Evolutionary conservation across 2,329 filamentous ascomycete genomes (phyloP), one percentile per base, ranked within the genome.

Genomic region (Curvularia sp.): DNA sequence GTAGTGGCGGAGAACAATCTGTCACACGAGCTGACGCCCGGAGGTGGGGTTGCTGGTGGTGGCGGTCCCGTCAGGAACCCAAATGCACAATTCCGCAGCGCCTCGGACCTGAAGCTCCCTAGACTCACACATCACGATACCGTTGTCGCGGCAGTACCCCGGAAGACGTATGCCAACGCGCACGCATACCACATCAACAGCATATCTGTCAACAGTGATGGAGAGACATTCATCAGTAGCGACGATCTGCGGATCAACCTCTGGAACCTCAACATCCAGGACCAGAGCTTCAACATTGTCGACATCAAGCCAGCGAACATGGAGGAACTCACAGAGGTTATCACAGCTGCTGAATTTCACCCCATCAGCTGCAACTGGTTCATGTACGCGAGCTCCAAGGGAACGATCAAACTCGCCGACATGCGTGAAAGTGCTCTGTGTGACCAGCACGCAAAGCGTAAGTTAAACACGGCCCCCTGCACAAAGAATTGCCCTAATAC

Each of bases 111-210:
- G 73, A 97, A 97, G 82, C 87, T 99, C 61, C 95, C 95, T 64
- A 91, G 95, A 69, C 88, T 99, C 78, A 98, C 95, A 73, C 94
- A 98, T 76, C 95, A 99, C 77, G 95, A 99, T 78, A 99, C 95
- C 22, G 95, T 99, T 57, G 94, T 99, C 63, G 95, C 95, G 41
- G 95, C 95, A 38, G 94, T 98, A 38, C 95, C 95, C 49, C 89
- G 95, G 70, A 90, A 94, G 80, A 97, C 94, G 39, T 99, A 98
- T 78, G 93, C 95, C 69, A 99, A 99, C 76, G 95, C 95, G 51
- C 95, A 99, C 78, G 95, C 95, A 67, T 99, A 99, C 78, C 95
- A 99, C 80, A 98, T 99, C 86, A 99, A 99, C 83, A 98, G 95
- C 83, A 99, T 99, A 78, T 98, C 95, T n/a, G 95, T 98, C 72